phyloP scores from a whole-genome alignment of 345 rosid genomes.

The Ricinus communis region DNA sequence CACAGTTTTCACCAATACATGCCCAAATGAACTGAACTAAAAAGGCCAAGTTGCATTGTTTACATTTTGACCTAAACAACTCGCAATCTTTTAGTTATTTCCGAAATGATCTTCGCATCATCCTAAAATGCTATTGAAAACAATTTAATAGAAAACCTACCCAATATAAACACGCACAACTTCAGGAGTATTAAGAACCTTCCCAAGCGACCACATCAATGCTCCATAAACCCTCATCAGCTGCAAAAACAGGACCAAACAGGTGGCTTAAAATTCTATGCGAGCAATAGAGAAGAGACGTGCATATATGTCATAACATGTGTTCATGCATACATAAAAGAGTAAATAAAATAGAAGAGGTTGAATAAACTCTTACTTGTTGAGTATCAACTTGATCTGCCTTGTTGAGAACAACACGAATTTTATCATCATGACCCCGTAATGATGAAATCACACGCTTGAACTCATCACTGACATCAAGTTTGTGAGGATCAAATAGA shows the following conservation, averaged over 20 bases:
- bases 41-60: background rate
- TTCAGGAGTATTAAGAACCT: constrained; percentile 93
- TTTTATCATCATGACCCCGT: constrained; percentile 96
- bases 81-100: background rate
- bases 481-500: constrained; percentile 94
- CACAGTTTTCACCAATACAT: background rate
- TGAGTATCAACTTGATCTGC: constrained; percentile 97
- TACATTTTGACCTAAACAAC: background rate
- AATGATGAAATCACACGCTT: constrained; percentile 90
- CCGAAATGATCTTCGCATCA: background rate
- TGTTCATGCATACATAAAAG: background rate
- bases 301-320: background rate
- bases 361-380: constrained; percentile 47
- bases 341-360: background rate
- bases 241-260: constrained; percentile 36
- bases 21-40: background rate
- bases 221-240: constrained; percentile 99
- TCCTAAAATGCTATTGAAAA: background rate
- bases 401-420: constrained; percentile 91
- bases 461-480: constrained; percentile 95
- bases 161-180: constrained; percentile 93
- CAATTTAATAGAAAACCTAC: constrained; percentile 36
- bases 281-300: background rate
- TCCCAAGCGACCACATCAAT: constrained; percentile 98
- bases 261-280: constrained; percentile 9